Evolutionary conservation across 1,284 basidiomycete species (phyloP), one percentile per base, ranked within the genome.

Genomic region (Mycosarcoma mackinlayi): DNA sequence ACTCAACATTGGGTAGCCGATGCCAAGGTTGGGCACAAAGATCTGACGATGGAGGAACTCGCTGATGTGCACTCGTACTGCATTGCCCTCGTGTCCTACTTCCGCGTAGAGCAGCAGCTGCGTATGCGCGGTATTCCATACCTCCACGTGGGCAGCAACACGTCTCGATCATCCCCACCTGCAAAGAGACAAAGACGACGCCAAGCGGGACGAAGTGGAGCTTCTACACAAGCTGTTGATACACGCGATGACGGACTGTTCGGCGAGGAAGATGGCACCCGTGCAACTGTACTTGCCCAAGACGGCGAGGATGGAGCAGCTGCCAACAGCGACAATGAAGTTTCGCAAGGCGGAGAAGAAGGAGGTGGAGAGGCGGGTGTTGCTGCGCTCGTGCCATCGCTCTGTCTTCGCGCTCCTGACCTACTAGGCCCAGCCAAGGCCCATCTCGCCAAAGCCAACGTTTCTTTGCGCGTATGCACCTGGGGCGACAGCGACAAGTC

Each of bases 41-140:
- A 65, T n/a, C 46, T 71, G 24, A 55, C 54, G 16, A 56, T 71
- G 46, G 68, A 73, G 31, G 74, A 78, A 39, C 57, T 78, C 10
- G 55, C 65, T 18, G 48, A 53, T 11, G 37, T 78, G 9, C 76
- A 79, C 41, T 67, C 65, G 28, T 78, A 79, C 52, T 69, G 21
- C 73, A 93, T 92, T 76, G 93, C 93, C 9, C 89, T 93, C 8
- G 91, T 94, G n/a, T 90, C 92, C 16, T 92, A 92, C 80, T 90
- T 89, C 63, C 92, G 90, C 74, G 89, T 97, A 51, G 92, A 96
- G 81, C 86, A 88, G 55, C 93, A 95, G 83, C 88, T 97, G 78
- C 92, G 92, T 80, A 83, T 88, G 30, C 89, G 91, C 16, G 87
- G 86, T 13, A 93, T 96, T 56, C 89, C 91, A 0, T 94, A 89